Conservation (phyloP, 2,329 filamentous ascomycete genomes). For the Verticillium nubilum region DNA sequence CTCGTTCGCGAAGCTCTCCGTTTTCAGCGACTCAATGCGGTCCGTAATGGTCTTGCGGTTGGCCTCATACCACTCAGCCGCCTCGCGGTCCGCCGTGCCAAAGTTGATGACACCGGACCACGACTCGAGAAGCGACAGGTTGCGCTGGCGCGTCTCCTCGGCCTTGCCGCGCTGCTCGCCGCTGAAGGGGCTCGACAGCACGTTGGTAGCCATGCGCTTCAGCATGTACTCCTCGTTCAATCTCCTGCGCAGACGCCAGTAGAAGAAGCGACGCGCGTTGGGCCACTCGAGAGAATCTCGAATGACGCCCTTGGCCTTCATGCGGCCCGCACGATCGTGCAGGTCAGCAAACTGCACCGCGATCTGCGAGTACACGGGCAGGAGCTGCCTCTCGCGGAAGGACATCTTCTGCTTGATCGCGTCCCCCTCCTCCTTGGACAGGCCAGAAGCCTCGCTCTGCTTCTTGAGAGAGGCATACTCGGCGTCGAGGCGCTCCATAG, state of each 20-base stretch:
- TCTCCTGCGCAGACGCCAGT: constrained; percentile 96
- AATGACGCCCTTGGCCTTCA: constrained; percentile 96
- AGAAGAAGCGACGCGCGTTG: constrained; percentile 94
- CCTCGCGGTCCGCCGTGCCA: constrained; percentile 71
- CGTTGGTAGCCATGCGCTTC: constrained; percentile 66
- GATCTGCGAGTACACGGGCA: constrained; percentile 92
- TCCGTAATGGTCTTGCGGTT: constrained; percentile 77
- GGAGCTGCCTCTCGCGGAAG: constrained; percentile 77
- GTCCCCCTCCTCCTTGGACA: constrained; percentile 69
- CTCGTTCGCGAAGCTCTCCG: constrained; percentile 55
- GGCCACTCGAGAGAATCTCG: constrained; percentile 79
- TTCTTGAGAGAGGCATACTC: constrained; percentile 80
- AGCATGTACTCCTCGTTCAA: constrained; percentile 97
- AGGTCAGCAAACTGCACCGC: constrained; percentile 96
- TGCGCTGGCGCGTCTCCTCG: constrained; percentile 53
- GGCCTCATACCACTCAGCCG: constrained; percentile 94
- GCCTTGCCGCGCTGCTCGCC: constrained; percentile 25
- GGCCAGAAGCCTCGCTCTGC: constrained; percentile 57
- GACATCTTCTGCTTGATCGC: constrained; percentile 80
- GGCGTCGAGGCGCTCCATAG: constrained; percentile 89
- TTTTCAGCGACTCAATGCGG: constrained; percentile 81
- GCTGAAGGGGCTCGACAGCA: constrained; percentile 25
- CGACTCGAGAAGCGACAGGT: constrained; percentile 71
- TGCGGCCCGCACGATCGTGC: constrained; percentile 93
- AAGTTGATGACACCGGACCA: constrained; percentile 80